phyloP scores from a whole-genome alignment of 2,329 filamentous ascomycete genomes.

The Scopulariopsis brevicaulis region DNA sequence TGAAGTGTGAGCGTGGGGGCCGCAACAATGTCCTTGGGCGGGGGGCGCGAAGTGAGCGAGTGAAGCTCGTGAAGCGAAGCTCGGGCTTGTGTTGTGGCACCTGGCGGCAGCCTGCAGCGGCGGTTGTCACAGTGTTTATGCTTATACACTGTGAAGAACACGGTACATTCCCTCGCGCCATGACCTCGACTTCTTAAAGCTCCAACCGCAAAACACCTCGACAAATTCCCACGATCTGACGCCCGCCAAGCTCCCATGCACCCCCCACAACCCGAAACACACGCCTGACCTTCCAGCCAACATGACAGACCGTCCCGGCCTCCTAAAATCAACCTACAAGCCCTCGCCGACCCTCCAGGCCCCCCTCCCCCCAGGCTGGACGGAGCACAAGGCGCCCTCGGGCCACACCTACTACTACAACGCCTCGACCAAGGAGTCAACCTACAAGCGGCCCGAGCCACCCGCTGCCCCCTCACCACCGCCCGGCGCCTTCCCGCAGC shows the following conservation, averaged over 20 bases:
- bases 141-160: background rate
- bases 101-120: too few relatives aligned
- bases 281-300: background rate
- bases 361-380: constrained; percentile 72
- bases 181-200: background rate
- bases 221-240: background rate
- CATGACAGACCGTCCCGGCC: constrained; percentile 17
- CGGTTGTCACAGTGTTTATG: background rate
- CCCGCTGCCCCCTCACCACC: constrained; percentile 16
- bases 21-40: too few relatives aligned
- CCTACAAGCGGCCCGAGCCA: constrained; percentile 51
- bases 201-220: background rate
- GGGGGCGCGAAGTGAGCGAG: too few relatives aligned
- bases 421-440: constrained; percentile 69
- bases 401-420: constrained; percentile 89
- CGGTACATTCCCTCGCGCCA: background rate
- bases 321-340: constrained; percentile 72
- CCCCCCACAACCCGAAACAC: background rate
- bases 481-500: constrained; percentile 16
- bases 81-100: too few relatives aligned
- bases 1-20: too few relatives aligned
- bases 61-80: too few relatives aligned
- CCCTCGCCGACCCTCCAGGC: constrained; percentile 34
- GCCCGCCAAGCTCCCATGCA: background rate
- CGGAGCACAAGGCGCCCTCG: constrained; percentile 82